Evolutionary conservation across 2,329 filamentous ascomycete species (phyloP), one percentile per base, ranked within the genome.

Genomic region (Colletotrichum sp.): DNA sequence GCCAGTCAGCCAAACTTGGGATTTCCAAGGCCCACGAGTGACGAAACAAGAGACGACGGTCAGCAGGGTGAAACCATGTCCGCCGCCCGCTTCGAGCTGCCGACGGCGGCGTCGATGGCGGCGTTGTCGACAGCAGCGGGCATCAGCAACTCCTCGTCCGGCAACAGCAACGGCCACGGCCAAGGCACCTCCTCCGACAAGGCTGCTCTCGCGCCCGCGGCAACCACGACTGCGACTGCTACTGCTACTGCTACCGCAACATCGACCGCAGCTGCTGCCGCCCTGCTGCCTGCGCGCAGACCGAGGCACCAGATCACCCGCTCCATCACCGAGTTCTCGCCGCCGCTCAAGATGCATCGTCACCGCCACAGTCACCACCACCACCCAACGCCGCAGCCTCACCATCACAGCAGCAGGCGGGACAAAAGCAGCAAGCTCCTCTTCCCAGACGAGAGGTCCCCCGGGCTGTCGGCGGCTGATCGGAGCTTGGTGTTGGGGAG

Each of bases 251-350:
- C 69, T 51, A 47, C 69, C 38, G 34, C 69, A 31, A 68, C 63
- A 43, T 27, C 65, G 5, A 62, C 67, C 21, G 70, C 62, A 36
- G 55, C 68, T 16, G 68, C 70, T 15, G 70, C 66, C n/a, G 59
- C 62, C 12, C 68, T 66, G 11, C 68, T 66, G 15, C 71, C 71
- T 33, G 68, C 62, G 13, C 68, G 68, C 38, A 54, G 68, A 54
- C 69, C 72, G 81, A 86, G 86, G 72, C 90, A 90, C 77, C 88
- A 89, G 77, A 84, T 90, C 73, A 88, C 86, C 74, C 87, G 89
- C 38, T 92, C 90, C 61, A 86, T 91, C 72, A 87, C 87, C 58
- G 89, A 91, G 76, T 77, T 90, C 66, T 84, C 88, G 29, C 85
- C 87, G 43, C 87, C 89, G 27, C 82, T 84, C 73, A 85, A 82